These are phyloP conservation scores for Colletotrichum viniferum DNA, from an alignment of 2,329 filamentous ascomycete genomes.

Conservation along the genomic window DNA sequence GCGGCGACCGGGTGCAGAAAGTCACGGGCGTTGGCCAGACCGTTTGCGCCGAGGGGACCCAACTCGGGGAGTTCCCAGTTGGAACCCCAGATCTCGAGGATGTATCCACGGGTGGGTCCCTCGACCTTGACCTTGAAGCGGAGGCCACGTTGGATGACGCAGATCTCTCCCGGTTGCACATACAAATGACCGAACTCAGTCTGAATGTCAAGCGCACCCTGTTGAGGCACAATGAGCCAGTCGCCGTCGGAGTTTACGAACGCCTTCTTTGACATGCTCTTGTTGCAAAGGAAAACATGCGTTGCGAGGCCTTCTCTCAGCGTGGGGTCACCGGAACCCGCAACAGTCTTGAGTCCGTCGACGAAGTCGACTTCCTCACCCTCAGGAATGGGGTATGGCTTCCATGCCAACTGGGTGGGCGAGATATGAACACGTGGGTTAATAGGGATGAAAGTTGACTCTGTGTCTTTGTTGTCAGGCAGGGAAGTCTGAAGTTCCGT, in stretches of 20 bases:
- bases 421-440: slow-evolving; percentile 49
- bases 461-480: slow-evolving; percentile 32
- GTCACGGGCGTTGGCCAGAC: slow-evolving; percentile 68
- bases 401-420: slow-evolving; percentile 50
- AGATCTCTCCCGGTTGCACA: slow-evolving; percentile 71
- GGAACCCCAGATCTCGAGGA: slow-evolving; percentile 69
- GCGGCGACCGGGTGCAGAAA: slow-evolving; percentile 66
- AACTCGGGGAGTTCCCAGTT: slow-evolving; percentile 71
- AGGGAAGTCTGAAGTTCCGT: slow-evolving; percentile 1
- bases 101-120: slow-evolving; percentile 67
- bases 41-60: slow-evolving; percentile 69
- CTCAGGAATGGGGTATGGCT: slow-evolving; percentile 38
- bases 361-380: slow-evolving; percentile 46
- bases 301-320: slow-evolving; percentile 52
- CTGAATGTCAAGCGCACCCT: slow-evolving; percentile 69
- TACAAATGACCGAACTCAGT: slow-evolving; percentile 70
- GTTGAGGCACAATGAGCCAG: slow-evolving; percentile 68
- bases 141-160: slow-evolving; percentile 65
- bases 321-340: slow-evolving; percentile 54
- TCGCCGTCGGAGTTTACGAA: slow-evolving; percentile 68
- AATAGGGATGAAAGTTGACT: slow-evolving; percentile 46
- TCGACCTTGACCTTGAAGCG: slow-evolving; percentile 61
- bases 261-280: slow-evolving; percentile 49
- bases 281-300: slow-evolving; percentile 52
- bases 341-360: slow-evolving; percentile 52